Conservation (phyloP, 345 rosid species). For the Euphorbia lathyris region DNA sequence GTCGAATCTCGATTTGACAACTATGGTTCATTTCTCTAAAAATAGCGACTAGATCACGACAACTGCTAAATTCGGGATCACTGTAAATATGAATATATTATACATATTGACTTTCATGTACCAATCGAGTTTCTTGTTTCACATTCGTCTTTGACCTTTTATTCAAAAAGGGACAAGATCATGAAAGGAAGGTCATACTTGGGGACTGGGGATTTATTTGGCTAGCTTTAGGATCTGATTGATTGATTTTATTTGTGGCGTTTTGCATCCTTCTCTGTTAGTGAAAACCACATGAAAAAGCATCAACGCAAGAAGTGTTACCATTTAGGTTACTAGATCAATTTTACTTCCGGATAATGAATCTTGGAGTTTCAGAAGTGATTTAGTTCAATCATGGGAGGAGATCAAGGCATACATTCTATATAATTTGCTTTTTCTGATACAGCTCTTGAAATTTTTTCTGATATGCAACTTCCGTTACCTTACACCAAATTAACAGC, state of each 20-base stretch:
- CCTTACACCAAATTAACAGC: not conserved
- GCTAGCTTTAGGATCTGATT: too few species aligned
- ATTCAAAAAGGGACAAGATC: not conserved
- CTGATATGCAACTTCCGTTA: not conserved
- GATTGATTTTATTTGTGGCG: not conserved
- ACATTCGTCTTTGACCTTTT: not conserved
- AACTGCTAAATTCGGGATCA: too few species aligned
- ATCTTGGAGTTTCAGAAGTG: not conserved
- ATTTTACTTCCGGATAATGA: not conserved
- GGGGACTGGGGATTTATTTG: not conserved
- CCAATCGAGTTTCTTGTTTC: not conserved
- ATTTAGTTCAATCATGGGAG: not conserved
- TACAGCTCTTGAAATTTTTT: not conserved
- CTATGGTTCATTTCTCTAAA: not conserved
- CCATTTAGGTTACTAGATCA: not conserved
- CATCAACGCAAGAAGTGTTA: not conserved
- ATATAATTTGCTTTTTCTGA: too few species aligned
- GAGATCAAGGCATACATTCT: not conserved
- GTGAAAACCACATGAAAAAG: not conserved
- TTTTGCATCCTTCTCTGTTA: not conserved
- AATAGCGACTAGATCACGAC: not conserved
- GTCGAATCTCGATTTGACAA: too few species aligned
- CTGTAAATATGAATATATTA: too few species aligned
- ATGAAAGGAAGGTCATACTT: not conserved
- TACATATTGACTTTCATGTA: not conserved